A percentile compares a stretch with the other conserved stretches of the same genome.
These are phyloP conservation scores for Cercospora berteroae DNA, from an alignment of 2,329 filamentous ascomycete genomes.

Conservation along the genomic window DNA sequence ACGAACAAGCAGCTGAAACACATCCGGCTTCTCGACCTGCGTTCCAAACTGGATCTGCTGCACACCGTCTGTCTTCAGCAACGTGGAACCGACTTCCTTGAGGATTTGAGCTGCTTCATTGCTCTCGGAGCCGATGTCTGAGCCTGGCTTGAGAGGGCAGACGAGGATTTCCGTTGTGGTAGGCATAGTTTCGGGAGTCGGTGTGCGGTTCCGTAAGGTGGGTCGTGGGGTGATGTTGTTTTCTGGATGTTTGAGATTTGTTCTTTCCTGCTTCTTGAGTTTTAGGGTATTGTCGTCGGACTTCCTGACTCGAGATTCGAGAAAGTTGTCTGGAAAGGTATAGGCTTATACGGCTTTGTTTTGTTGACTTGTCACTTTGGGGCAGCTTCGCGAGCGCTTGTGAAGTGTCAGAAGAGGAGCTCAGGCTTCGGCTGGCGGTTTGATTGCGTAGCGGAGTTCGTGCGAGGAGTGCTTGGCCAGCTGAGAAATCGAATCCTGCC, in stretches of 20 bases:
- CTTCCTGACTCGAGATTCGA: background rate
- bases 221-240: background rate
- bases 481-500: background rate
- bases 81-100: constrained; percentile 37
- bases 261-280: background rate
- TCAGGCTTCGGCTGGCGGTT: background rate
- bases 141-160: constrained; percentile 41
- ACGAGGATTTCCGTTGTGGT: constrained; percentile 43
- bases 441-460: too few species aligned
- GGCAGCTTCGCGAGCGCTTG: background rate
- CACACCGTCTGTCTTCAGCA: constrained; percentile 41
- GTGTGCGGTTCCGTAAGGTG: background rate
- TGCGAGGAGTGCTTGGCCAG: background rate
- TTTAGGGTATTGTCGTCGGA: background rate
- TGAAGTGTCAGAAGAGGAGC: background rate
- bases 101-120: constrained; percentile 35
- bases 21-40: constrained; percentile 41
- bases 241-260: background rate
- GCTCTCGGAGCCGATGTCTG: constrained; percentile 35
- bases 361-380: background rate
- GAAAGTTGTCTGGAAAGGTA: background rate
- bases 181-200: constrained; percentile 25
- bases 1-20: constrained; percentile 44
- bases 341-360: background rate
- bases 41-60: constrained; percentile 40